These are phyloP conservation scores for Mortierella sp. DNA, from an alignment of 371 early-diverging fungal species.

Conservation along the genomic window DNA sequence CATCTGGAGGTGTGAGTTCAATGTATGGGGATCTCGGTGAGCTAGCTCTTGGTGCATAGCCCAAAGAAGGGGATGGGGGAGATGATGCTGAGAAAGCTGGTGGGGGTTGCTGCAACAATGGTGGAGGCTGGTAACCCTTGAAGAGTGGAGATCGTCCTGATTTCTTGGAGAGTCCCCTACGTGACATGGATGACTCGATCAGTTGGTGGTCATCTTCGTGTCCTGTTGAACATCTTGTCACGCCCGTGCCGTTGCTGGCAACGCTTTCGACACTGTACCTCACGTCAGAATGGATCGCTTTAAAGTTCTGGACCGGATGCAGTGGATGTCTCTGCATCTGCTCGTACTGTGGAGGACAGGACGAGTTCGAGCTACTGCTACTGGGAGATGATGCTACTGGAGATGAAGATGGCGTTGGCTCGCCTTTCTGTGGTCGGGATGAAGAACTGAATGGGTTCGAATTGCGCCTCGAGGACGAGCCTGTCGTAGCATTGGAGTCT, in stretches of 20 bases:
- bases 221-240: constrained; percentile 25
- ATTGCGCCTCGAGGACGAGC: background rate
- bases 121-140: constrained; percentile 32
- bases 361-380: no score
- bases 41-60: no score
- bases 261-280: constrained; percentile 42
- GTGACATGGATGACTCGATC: background rate
- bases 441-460: no score
- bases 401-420: background rate
- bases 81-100: no score
- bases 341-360: background rate
- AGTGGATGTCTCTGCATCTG: background rate
- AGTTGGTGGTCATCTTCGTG: constrained; percentile 24
- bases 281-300: no score
- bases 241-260: constrained; percentile 38
- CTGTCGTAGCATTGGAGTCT: no score
- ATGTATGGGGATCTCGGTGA: no score
- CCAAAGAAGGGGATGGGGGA: no score
- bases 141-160: constrained; percentile 15
- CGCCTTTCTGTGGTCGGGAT: background rate
- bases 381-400: no score
- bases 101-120: constrained; percentile 1
- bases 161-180: constrained; percentile 5
- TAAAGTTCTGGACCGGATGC: background rate
- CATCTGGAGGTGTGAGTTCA: no score